phyloP scores from a whole-genome alignment of 129 eudicot genomes.

The Artemisia annua region DNA sequence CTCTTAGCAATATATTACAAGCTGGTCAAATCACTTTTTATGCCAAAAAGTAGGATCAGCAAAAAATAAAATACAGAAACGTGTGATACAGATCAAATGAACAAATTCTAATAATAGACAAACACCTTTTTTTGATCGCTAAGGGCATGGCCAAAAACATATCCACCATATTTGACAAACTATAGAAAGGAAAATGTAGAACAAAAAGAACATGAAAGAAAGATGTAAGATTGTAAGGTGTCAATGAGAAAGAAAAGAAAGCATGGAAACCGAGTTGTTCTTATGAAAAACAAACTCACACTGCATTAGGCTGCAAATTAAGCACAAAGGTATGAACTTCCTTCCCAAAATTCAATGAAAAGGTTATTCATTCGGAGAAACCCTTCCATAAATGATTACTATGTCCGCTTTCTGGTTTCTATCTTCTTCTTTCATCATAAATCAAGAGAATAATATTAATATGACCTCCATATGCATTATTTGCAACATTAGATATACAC shows the following conservation, averaged over 20 bases:
- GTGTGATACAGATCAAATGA: background rate
- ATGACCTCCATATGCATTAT: constrained; percentile 40
- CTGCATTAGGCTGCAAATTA: constrained; percentile 32
- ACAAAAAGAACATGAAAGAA: background rate
- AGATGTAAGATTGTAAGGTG: background rate
- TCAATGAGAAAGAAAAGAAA: background rate
- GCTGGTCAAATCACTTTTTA: background rate
- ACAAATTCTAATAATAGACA: background rate
- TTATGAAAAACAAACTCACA: constrained; percentile 36
- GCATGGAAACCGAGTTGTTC: background rate
- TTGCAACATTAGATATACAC: constrained; percentile 47
- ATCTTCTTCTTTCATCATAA: constrained; percentile 20
- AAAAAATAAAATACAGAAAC: background rate
- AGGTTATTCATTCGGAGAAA: constrained; percentile 14
- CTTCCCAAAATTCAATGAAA: constrained; percentile 32
- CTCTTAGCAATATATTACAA: background rate
- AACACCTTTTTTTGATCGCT: background rate
- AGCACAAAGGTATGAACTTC: constrained; percentile 38
- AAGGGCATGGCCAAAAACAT: background rate
- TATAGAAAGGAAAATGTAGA: background rate
- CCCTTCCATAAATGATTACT: constrained; percentile 33
- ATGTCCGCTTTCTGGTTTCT: constrained; percentile 23
- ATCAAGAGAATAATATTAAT: constrained; percentile 24
- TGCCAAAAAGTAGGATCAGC: constrained; percentile 4
- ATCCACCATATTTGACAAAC: background rate